Conservation (phyloP, 1,139 yeast species). For the Pichia sp. region DNA sequence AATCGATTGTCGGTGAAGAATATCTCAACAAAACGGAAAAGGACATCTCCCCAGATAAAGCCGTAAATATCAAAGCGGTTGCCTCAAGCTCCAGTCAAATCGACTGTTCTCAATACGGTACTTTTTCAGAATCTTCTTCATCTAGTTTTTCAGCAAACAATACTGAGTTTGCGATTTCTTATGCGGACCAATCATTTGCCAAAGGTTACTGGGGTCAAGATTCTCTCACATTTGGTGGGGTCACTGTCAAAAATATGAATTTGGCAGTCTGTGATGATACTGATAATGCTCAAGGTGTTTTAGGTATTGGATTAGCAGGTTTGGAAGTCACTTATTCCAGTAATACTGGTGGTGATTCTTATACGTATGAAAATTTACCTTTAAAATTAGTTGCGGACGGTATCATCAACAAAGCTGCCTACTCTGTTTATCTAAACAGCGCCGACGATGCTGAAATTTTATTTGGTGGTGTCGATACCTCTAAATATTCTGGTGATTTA, state of each 20-base stretch:
- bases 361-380: slow-evolving; percentile 48
- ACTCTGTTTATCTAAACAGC: slow-evolving; percentile 43
- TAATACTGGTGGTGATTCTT: slow-evolving; percentile 12
- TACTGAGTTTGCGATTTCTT: slow-evolving; percentile 42
- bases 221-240: slow-evolving; percentile 34
- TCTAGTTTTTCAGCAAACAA: slow-evolving; percentile 37
- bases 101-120: slow-evolving; percentile 37
- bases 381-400: slow-evolving; percentile 46
- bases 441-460: slow-evolving; percentile 37
- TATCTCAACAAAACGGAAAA: neutral
- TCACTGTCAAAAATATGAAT: slow-evolving; percentile 37
- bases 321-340: slow-evolving; percentile 33
- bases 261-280: slow-evolving; percentile 52
- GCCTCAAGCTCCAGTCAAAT: slow-evolving; percentile 1
- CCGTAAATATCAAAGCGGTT: slow-evolving; percentile 1
- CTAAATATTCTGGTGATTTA: slow-evolving; percentile 41
- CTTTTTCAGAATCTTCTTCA: slow-evolving; percentile 41
- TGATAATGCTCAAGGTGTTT: slow-evolving; percentile 47
- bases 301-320: slow-evolving; percentile 53
- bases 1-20: neutral
- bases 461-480: slow-evolving; percentile 52
- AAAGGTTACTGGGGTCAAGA: slow-evolving; percentile 62
- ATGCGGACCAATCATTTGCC: slow-evolving; percentile 59
- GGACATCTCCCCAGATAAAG: neutral
- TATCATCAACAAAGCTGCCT: slow-evolving; percentile 40